phyloP scores from a whole-genome alignment of 208 protist species.

The Trypanosoma scelopori region DNA sequence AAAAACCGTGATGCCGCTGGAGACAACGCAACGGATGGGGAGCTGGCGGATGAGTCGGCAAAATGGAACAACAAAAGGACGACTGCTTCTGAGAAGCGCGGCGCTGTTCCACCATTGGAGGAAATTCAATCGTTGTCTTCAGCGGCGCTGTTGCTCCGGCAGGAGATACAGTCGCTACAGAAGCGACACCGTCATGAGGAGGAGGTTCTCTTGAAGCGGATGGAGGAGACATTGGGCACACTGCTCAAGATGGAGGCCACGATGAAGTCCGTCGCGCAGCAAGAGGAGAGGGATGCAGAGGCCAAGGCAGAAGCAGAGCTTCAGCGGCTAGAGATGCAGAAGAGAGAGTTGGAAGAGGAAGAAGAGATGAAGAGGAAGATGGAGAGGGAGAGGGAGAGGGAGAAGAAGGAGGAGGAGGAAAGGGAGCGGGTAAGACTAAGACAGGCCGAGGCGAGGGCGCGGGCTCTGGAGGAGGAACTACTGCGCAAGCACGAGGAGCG shows the following conservation, averaged over 20 bases:
- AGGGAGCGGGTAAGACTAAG: slow-evolving; percentile 18
- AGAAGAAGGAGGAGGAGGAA: slow-evolving; percentile 18
- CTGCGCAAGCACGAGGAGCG: slow-evolving; percentile 54
- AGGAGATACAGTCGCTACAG: slow-evolving; percentile 28
- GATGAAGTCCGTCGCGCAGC: slow-evolving; percentile 32
- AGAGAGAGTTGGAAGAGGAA: slow-evolving; percentile 14
- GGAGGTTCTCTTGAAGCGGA: slow-evolving; percentile 20
- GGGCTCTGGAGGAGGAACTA: slow-evolving; percentile 47
- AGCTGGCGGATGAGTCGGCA: background rate
- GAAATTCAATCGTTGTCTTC: slow-evolving; percentile 33
- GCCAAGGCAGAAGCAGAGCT: slow-evolving; percentile 16
- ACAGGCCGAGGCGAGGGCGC: slow-evolving; percentile 54
- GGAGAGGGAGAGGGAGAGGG: slow-evolving; percentile 13
- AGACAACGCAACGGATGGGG: slow-evolving; percentile 7
- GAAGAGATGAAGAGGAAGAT: slow-evolving; percentile 17
- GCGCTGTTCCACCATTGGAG: background rate
- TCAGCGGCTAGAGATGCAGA: slow-evolving; percentile 19
- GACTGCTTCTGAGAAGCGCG: background rate
- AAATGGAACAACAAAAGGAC: background rate
- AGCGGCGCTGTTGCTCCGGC: slow-evolving; percentile 27
- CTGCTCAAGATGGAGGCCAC: slow-evolving; percentile 35
- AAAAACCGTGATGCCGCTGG: slow-evolving; percentile 27
- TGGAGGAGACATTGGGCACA: slow-evolving; percentile 26
- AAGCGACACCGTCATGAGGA: slow-evolving; percentile 28
- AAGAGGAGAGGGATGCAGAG: slow-evolving; percentile 17